These are phyloP conservation scores for Podila epicladia DNA, from an alignment of 192 early-diverging fungal species.

Conservation along the genomic window DNA sequence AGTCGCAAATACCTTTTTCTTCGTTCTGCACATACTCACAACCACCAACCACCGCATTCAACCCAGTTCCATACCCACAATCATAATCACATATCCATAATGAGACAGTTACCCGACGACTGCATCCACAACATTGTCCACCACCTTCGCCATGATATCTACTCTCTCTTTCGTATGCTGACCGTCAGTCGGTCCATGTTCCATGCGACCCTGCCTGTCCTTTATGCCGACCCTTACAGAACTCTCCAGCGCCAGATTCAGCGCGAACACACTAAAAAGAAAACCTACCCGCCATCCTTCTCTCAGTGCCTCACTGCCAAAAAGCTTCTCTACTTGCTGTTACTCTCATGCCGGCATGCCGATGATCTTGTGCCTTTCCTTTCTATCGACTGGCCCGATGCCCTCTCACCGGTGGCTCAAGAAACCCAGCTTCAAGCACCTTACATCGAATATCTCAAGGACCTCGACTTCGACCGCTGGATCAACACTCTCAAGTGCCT, in stretches of 20 bases:
- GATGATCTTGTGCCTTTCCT: conserved; percentile 33
- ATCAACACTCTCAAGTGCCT: conserved; percentile 11
- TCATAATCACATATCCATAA: not conserved
- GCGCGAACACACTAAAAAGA: not conserved
- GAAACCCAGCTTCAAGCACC: conserved; percentile 3
- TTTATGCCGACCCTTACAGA: conserved; percentile 33
- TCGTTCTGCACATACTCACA: not conserved
- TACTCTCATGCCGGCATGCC: conserved; percentile 24
- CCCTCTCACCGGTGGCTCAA: conserved; percentile 10
- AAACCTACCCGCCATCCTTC: not conserved
- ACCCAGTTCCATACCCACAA: not conserved
- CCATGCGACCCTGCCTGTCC: conserved; percentile 12
- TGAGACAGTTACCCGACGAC: conserved; percentile 13
- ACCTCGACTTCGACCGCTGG: conserved; percentile 32
- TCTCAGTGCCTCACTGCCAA: not conserved
- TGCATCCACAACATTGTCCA: conserved; percentile 25
- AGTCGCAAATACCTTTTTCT: not conserved
- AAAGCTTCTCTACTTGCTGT: conserved; percentile 18
- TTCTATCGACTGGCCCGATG: conserved; percentile 26
- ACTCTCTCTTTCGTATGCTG: conserved; percentile 17
- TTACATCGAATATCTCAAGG: conserved; percentile 26
- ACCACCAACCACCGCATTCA: not conserved
- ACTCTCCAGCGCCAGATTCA: conserved; percentile 6
- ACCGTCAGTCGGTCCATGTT: conserved; percentile 25
- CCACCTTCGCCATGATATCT: conserved; percentile 21